Evolutionary conservation across 73 alveolate genomes (phyloP).

Genomic region (Paramecium tetraurelia): DNA sequence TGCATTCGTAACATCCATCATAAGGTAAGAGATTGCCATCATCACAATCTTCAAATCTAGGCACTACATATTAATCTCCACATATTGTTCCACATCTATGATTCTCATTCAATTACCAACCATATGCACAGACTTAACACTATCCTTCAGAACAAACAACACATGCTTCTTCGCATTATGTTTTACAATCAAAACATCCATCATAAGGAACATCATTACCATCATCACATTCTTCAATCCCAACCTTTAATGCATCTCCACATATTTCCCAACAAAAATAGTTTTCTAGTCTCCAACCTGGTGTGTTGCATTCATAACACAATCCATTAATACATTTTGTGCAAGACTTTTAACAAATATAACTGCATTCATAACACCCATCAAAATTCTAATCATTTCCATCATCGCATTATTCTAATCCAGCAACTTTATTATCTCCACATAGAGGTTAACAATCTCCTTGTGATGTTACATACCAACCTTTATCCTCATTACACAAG

Average conservation of each 20-base stretch:
- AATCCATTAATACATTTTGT: background rate
- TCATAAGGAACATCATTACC: constrained; percentile 5
- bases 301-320: background rate
- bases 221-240: background rate
- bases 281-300: constrained; percentile 1
- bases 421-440: background rate
- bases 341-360: background rate
- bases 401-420: constrained; percentile 7
- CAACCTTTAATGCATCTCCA: constrained; percentile 36
- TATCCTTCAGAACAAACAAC: background rate
- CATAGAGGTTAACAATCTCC: background rate
- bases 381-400: background rate
- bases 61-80: background rate
- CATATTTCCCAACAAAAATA: background rate
- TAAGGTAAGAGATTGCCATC: background rate
- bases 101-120: background rate
- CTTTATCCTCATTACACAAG: background rate
- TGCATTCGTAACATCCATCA: constrained; percentile 37
- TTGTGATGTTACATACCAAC: background rate
- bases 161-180: background rate
- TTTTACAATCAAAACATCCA: background rate
- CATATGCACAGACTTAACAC: background rate
- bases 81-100: background rate
- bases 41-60: background rate
- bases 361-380: background rate